Evolutionary conservation across 2,329 filamentous ascomycete genomes (phyloP).

Genomic region (Aspergillus aculeatinus): DNA sequence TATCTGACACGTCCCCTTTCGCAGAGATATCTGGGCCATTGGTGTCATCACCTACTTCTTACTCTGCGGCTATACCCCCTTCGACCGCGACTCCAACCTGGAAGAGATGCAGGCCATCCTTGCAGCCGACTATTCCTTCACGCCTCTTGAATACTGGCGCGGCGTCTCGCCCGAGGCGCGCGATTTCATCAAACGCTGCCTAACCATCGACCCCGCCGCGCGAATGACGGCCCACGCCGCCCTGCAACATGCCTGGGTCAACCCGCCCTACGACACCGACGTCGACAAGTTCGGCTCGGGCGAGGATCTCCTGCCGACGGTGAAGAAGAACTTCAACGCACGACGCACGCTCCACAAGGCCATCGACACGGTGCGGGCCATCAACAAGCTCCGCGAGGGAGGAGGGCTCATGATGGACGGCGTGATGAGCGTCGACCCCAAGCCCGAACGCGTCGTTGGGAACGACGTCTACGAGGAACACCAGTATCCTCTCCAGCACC

Average conservation of each 20-base stretch:
- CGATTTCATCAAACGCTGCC: slow-evolving; percentile 86
- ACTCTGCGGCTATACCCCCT: slow-evolving; percentile 95
- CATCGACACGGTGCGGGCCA: slow-evolving; percentile 66
- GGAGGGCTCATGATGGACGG: slow-evolving; percentile 64
- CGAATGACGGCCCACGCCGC: slow-evolving; percentile 89
- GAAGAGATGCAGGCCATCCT: slow-evolving; percentile 99
- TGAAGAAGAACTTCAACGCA: slow-evolving; percentile 71
- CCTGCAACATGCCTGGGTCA: slow-evolving; percentile 65
- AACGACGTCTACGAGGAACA: slow-evolving; percentile 43
- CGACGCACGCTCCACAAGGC: slow-evolving; percentile 64
- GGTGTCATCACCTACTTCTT: slow-evolving; percentile 99
- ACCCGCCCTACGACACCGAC: slow-evolving; percentile 52
- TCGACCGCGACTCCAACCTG: slow-evolving; percentile 94
- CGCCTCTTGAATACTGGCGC: slow-evolving; percentile 93
- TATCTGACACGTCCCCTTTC: slow-evolving; percentile 3
- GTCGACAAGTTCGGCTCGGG: slow-evolving; percentile 35
- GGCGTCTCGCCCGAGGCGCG: slow-evolving; percentile 82
- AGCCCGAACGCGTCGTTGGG: slow-evolving; percentile 47
- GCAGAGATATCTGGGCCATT: slow-evolving; percentile 89
- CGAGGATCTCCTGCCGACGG: slow-evolving; percentile 61
- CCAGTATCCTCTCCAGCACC: background rate
- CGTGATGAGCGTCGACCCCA: slow-evolving; percentile 57
- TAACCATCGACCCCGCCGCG: slow-evolving; percentile 82
- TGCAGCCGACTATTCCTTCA: slow-evolving; percentile 93
- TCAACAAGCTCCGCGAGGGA: slow-evolving; percentile 65